These are phyloP conservation scores for Camellia granthamiana DNA, from an alignment of 148 eudicot genomes.

Conservation along the genomic window DNA sequence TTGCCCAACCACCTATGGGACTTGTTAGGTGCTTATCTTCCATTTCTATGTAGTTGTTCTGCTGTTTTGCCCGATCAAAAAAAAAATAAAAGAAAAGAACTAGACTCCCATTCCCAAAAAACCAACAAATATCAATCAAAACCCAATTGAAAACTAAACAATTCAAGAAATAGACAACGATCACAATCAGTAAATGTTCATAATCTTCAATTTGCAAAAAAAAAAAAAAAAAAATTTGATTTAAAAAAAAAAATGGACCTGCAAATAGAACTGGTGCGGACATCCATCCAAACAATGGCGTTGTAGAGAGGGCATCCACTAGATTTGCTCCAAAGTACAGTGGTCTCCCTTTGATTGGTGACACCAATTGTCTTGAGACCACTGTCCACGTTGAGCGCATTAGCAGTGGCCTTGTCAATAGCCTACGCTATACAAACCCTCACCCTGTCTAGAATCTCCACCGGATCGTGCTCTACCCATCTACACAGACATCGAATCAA, in stretches of 20 bases:
- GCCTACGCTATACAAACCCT: conserved; percentile 80
- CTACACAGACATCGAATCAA: conserved; percentile 23
- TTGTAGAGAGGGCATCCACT: conserved; percentile 79
- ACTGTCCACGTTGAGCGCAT: conserved; percentile 71
- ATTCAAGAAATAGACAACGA: neutral
- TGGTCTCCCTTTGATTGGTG: conserved; percentile 96
- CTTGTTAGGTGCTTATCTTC: no score
- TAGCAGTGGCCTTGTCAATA: conserved; percentile 87
- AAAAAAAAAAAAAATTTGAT: conserved; percentile 29
- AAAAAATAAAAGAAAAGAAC: no score
- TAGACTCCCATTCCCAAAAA: no score
- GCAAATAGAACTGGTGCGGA: no score
- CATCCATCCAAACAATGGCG: conserved; percentile 96
- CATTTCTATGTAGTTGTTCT: no score
- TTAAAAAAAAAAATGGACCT: conserved; percentile 60
- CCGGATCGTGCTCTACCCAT: conserved; percentile 98
- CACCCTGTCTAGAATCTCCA: conserved; percentile 94
- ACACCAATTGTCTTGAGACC: conserved; percentile 92
- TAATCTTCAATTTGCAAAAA: neutral
- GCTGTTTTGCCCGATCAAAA: no score
- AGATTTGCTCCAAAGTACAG: conserved; percentile 90
- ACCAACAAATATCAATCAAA: no score
- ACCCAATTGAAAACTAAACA: neutral
- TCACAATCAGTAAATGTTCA: neutral
- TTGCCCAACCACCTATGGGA: no score